phyloP scores from a whole-genome alignment of 495 filamentous ascomycete genomes.

The Hypoxylon intermedium region DNA sequence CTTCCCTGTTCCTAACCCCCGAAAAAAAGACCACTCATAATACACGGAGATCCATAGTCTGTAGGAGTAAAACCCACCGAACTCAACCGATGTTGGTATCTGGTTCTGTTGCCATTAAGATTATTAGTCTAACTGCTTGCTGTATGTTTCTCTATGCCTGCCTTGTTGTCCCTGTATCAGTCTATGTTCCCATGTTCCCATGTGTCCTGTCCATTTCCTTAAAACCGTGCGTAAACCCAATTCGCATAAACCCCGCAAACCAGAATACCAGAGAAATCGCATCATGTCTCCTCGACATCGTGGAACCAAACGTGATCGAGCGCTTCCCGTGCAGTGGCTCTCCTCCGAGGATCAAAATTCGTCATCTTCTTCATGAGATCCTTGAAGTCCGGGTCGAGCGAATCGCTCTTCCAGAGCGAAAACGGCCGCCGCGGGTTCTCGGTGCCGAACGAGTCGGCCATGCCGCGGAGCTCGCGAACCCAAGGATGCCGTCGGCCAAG shows the following conservation, averaged over 20 bases:
- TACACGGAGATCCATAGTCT: no score
- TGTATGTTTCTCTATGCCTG: conserved; percentile 31
- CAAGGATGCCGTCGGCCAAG: conserved; percentile 51
- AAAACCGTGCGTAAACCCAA: conserved; percentile 4
- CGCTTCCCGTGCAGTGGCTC: conserved; percentile 45
- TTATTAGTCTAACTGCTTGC: conserved; percentile 27
- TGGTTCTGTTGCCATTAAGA: conserved; percentile 20
- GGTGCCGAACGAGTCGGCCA: conserved; percentile 46
- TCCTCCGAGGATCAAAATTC: conserved; percentile 45
- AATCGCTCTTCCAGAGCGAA: conserved; percentile 44
- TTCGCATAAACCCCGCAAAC: conserved; percentile 6
- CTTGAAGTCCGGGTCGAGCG: conserved; percentile 48
- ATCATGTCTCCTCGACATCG: conserved; percentile 29
- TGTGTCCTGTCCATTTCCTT: background rate
- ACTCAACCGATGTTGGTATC: background rate
- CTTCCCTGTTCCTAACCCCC: no score
- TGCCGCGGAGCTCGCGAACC: conserved; percentile 33
- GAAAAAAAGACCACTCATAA: no score
- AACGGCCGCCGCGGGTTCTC: conserved; percentile 48
- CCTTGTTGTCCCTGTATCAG: conserved; percentile 16
- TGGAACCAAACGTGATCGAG: conserved; percentile 45
- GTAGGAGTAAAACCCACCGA: background rate
- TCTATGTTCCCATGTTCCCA: conserved; percentile 13
- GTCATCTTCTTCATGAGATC: conserved; percentile 49
- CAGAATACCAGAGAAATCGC: background rate